phyloP scores from a whole-genome alignment of 2,329 filamentous ascomycete species.

The Coleophoma cylindrospora region DNA sequence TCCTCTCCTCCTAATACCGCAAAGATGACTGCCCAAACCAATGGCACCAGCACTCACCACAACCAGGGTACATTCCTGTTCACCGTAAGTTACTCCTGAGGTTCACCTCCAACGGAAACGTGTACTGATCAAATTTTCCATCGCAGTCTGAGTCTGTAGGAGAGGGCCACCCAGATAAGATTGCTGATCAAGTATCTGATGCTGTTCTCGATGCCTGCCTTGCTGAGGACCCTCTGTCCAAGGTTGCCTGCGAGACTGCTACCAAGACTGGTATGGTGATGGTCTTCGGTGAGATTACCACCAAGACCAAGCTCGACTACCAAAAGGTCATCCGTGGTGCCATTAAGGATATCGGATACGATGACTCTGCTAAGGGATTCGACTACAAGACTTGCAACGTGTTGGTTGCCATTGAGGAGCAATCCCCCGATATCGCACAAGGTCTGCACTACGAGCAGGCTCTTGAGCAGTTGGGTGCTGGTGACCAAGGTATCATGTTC shows the following conservation, averaged over 20 bases:
- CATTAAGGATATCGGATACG: slow-evolving; percentile 99
- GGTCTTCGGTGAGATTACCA: slow-evolving; percentile 98
- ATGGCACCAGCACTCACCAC: slow-evolving; percentile 39
- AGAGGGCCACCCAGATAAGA: slow-evolving; percentile 94
- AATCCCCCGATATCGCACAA: slow-evolving; percentile 98
- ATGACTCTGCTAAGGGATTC: slow-evolving; percentile 95
- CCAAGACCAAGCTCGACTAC: slow-evolving; percentile 94
- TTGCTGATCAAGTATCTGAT: slow-evolving; percentile 97
- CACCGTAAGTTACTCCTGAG: slow-evolving; percentile 50
- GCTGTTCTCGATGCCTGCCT: slow-evolving; percentile 98
- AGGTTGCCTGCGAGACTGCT: slow-evolving; percentile 98
- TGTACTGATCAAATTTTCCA: slow-evolving; percentile 7
- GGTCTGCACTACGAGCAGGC: slow-evolving; percentile 98
- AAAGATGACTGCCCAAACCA: slow-evolving; percentile 51
- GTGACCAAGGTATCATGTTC: slow-evolving; percentile 99
- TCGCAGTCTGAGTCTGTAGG: slow-evolving; percentile 76
- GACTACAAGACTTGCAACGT: slow-evolving; percentile 99
- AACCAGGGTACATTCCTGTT: slow-evolving; percentile 75
- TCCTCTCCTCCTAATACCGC: slow-evolving; percentile 18
- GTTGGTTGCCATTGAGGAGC: slow-evolving; percentile 97
- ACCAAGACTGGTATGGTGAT: slow-evolving; percentile 99
- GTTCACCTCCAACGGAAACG: not conserved
- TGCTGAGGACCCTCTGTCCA: slow-evolving; percentile 90
- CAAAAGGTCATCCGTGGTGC: slow-evolving; percentile 92
- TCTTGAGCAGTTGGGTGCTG: slow-evolving; percentile 94